phyloP scores from a whole-genome alignment of 768 basidiomycete genomes.

The Pisolithus marmoratus region DNA sequence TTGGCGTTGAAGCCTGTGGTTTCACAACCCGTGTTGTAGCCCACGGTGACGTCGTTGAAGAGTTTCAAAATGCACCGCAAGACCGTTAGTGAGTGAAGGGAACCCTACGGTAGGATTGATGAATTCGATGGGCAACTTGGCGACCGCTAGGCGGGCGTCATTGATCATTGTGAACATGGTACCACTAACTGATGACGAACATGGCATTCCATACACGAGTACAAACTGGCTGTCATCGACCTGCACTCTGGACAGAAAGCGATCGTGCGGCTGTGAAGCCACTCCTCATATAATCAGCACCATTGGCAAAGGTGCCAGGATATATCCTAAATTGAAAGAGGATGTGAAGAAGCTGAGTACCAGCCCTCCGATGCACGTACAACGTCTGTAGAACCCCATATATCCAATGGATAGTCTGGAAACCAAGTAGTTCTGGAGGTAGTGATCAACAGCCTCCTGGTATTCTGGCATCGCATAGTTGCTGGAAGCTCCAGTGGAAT shows the following conservation, averaged over 20 bases:
- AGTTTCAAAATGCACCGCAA: too few relatives aligned
- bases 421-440: slow-evolving; percentile 21
- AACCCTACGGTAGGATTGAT: too few relatives aligned
- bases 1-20: too few relatives aligned
- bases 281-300: slow-evolving; percentile 24
- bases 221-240: slow-evolving; percentile 32
- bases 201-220: slow-evolving; percentile 33
- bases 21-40: too few relatives aligned
- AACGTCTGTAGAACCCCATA: slow-evolving; percentile 25
- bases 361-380: slow-evolving; percentile 1
- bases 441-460: slow-evolving; percentile 26
- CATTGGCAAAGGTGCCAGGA: slow-evolving; percentile 27
- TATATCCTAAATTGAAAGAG: too few relatives aligned
- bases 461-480: slow-evolving; percentile 36
- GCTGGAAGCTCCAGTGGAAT: slow-evolving; percentile 34
- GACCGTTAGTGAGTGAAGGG: too few relatives aligned
- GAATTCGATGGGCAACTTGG: slow-evolving; percentile 10
- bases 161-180: slow-evolving; percentile 20
- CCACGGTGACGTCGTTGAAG: too few relatives aligned
- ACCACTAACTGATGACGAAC: slow-evolving; percentile 15
- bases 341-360: too few relatives aligned
- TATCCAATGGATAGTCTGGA: slow-evolving; percentile 21
- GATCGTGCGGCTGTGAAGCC: background rate
- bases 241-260: slow-evolving; percentile 13
- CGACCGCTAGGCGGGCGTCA: slow-evolving; percentile 22